These are phyloP conservation scores for Fusarium oligoseptatum DNA, from an alignment of 2,329 filamentous ascomycete species.

Conservation along the genomic window DNA sequence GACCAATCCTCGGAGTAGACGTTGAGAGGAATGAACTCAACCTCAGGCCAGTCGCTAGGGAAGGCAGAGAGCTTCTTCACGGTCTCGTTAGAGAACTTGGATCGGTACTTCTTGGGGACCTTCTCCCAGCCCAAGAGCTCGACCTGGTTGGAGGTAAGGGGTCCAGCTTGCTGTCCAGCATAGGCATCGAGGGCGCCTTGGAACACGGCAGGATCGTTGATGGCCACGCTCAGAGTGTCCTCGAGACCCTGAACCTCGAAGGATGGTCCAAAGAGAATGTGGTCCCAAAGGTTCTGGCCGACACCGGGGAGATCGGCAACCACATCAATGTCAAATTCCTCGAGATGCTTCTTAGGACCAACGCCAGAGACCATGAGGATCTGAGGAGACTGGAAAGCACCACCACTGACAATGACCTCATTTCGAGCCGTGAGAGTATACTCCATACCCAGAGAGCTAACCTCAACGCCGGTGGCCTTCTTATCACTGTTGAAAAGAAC, in stretches of 20 bases:
- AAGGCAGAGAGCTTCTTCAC: slow-evolving; percentile 35
- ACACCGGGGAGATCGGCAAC: slow-evolving; percentile 34
- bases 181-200: slow-evolving; percentile 33
- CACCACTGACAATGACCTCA: slow-evolving; percentile 36
- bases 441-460: slow-evolving; percentile 21
- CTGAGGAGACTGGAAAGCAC: slow-evolving; percentile 37
- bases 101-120: slow-evolving; percentile 36
- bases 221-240: slow-evolving; percentile 38
- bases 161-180: slow-evolving; percentile 26
- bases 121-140: slow-evolving; percentile 46
- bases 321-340: slow-evolving; percentile 23
- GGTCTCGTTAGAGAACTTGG: slow-evolving; percentile 34
- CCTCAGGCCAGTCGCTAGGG: slow-evolving; percentile 53
- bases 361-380: slow-evolving; percentile 42
- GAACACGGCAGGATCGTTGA: slow-evolving; percentile 33
- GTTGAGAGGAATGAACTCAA: slow-evolving; percentile 47
- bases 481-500: slow-evolving; percentile 58
- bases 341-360: slow-evolving; percentile 22
- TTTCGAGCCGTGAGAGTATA: slow-evolving; percentile 36
- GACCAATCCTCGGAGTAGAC: slow-evolving; percentile 38
- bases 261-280: slow-evolving; percentile 37
- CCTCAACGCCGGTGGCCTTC: slow-evolving; percentile 56
- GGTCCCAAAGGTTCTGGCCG: slow-evolving; percentile 40
- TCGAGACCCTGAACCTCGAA: slow-evolving; percentile 39
- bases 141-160: slow-evolving; percentile 41